Base-by-base conservation (phyloP, 495 filamentous ascomycete genomes). In the Cudoniella acicularis region DNA sequence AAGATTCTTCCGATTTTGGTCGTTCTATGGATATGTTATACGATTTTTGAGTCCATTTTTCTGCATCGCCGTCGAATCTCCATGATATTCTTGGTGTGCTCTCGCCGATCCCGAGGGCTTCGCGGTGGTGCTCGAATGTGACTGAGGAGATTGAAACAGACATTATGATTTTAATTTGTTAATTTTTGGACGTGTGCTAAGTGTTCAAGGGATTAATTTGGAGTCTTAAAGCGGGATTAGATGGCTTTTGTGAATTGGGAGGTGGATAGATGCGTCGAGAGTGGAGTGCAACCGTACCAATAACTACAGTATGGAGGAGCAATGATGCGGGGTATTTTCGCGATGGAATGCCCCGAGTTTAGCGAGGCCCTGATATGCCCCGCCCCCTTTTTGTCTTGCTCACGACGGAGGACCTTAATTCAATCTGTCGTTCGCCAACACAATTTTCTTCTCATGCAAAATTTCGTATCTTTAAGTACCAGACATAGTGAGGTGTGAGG, bases 161-260 rank as follows among this genome's bases (percentile, higher is more conserved):
- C 95, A 53, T 96, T 90, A 90, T 95, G 91, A 90, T 91, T 87
- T 53, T 90, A 87, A 51, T 92, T 13, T 36, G 6, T 36, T 36
- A 36, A 36, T 6, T 36, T 13, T 4, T 36, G 30, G n/a, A n/a
- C n/a, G n/a, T n/a, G n/a, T n/a, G n/a, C n/a, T n/a, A n/a, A n/a
- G n/a, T n/a, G n/a, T n/a, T n/a, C n/a, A n/a, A n/a, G n/a, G n/a
- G n/a, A n/a, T n/a, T n/a, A 36, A 36, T 4, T 36, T 36, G 30
- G 13, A 13, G 13, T 36, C 30, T 36, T 6, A 36, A 36, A 13
- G 13, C 30, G 30, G 30, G 30, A 36, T 36, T 36, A 6, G 4
- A 13, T 36, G 30, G 30, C 13, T 4, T 91, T 71, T 93, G 41
- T 36, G 30, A 36, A 36, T 36, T 36, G 4, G 30, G 13, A 6